Conservation (phyloP, 2,329 filamentous ascomycete species). For the Curvularia sp. region DNA sequence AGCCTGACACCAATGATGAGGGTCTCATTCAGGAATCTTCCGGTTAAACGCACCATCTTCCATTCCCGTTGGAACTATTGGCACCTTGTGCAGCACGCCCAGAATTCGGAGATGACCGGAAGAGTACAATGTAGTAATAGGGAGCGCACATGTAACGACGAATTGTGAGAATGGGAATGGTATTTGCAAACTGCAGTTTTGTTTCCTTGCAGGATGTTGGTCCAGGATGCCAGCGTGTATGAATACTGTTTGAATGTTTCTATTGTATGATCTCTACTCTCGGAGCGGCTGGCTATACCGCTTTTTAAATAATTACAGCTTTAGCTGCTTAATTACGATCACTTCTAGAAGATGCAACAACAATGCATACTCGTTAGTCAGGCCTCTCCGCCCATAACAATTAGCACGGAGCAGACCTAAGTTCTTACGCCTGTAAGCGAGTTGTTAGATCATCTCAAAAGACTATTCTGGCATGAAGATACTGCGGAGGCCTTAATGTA, state of each 20-base stretch:
- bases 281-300: slow-evolving; percentile 15
- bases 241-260: slow-evolving; percentile 26
- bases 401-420: too few species aligned
- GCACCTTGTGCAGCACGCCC: neutral
- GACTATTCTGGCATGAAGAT: too few species aligned
- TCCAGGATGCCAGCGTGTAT: slow-evolving; percentile 25
- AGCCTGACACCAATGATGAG: slow-evolving; percentile 41
- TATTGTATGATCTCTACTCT: slow-evolving; percentile 44
- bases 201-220: slow-evolving; percentile 8
- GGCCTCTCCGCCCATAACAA: too few species aligned
- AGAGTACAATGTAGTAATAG: neutral
- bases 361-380: too few species aligned
- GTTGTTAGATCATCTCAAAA: too few species aligned
- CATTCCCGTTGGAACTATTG: neutral
- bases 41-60: slow-evolving; percentile 18
- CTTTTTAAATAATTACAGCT: slow-evolving; percentile 11
- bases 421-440: too few species aligned
- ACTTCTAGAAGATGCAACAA: too few species aligned
- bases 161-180: neutral
- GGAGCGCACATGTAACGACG: neutral
- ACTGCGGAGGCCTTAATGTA: too few species aligned
- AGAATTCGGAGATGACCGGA: neutral
- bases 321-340: too few species aligned
- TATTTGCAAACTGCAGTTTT: slow-evolving; percentile 19
- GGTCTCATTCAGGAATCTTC: slow-evolving; percentile 43